Evolutionary conservation across 163 green algal genomes (phyloP).

Genomic region (Chlamydomonas reinhardtii): DNA sequence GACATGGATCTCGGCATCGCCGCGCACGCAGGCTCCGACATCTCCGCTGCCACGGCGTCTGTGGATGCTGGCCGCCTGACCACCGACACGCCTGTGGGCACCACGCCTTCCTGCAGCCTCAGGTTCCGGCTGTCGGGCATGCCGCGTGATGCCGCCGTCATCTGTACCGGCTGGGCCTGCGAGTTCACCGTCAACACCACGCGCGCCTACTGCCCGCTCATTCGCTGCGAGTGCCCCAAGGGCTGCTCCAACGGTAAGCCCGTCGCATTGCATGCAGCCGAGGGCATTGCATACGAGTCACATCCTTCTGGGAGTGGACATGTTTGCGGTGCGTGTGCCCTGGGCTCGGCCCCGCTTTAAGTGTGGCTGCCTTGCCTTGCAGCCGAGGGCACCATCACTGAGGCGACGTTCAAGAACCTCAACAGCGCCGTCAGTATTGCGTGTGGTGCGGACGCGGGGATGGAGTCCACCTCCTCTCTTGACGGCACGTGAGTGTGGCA

Average conservation of each 20-base stretch:
- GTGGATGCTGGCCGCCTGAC: not conserved
- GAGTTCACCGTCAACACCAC: slow-evolving; percentile 12
- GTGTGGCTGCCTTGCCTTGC: too few species aligned
- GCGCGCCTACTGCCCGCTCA: slow-evolving; percentile 13
- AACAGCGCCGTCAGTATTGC: not conserved
- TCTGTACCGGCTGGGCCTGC: slow-evolving; percentile 47
- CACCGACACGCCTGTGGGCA: slow-evolving; percentile 3
- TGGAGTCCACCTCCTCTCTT: not conserved
- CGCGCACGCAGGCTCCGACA: not conserved
- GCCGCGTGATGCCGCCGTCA: slow-evolving; percentile 23
- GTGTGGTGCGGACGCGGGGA: slow-evolving; percentile 3
- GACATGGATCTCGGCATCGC: too few species aligned
- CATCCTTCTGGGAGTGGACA: too few species aligned
- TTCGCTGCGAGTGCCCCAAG: slow-evolving; percentile 37
- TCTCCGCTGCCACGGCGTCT: not conserved
- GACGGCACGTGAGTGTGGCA: too few species aligned
- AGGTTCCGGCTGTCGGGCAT: slow-evolving; percentile 38
- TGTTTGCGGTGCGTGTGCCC: too few species aligned
- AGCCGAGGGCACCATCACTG: slow-evolving; percentile 17
- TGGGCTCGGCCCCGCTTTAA: not conserved
- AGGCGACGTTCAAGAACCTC: slow-evolving; percentile 19
- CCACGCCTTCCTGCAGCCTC: slow-evolving; percentile 40
- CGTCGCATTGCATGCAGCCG: too few species aligned
- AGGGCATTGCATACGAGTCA: too few species aligned
- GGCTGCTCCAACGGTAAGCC: slow-evolving; percentile 29